A percentile compares a stretch with the other conserved stretches of the same genome.
Evolutionary conservation across 2,329 filamentous ascomycete genomes (phyloP).

Genomic region (Raffaelea deltoideospora): DNA sequence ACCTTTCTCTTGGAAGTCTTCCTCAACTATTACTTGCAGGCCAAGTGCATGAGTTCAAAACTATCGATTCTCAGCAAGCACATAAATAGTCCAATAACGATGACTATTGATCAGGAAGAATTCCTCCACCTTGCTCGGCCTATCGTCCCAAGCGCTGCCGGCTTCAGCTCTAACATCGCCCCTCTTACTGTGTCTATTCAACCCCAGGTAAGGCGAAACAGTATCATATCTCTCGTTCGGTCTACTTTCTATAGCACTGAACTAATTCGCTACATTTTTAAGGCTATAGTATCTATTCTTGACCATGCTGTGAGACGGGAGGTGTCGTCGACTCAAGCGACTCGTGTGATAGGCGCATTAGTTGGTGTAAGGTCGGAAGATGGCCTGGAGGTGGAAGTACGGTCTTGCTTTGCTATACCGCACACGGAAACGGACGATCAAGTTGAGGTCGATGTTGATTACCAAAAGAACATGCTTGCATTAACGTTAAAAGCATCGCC

Average conservation of each 20-base stretch:
- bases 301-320: slow-evolving; percentile 92
- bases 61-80: too few species aligned
- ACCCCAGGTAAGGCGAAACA: slow-evolving; percentile 55
- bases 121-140: slow-evolving; percentile 93
- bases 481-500: slow-evolving; percentile 89
- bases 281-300: slow-evolving; percentile 63
- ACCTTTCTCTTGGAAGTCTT: too few species aligned
- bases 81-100: too few species aligned
- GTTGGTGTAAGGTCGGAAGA: slow-evolving; percentile 90
- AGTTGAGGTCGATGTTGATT: slow-evolving; percentile 98
- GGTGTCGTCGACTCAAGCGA: slow-evolving; percentile 59
- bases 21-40: too few species aligned
- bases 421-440: slow-evolving; percentile 98
- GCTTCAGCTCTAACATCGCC: slow-evolving; percentile 71
- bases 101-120: slow-evolving; percentile 66
- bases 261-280: too few species aligned
- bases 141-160: slow-evolving; percentile 65
- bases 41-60: too few species aligned
- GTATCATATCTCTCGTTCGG: slow-evolving; percentile 4
- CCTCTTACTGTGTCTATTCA: slow-evolving; percentile 91
- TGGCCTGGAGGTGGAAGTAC: slow-evolving; percentile 89
- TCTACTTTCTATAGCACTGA: not conserved
- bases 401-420: slow-evolving; percentile 92
- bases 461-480: slow-evolving; percentile 98
- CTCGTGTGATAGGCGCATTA: slow-evolving; percentile 91